Conservation (phyloP, 257 asterid species). For the Solanum neorickii region DNA sequence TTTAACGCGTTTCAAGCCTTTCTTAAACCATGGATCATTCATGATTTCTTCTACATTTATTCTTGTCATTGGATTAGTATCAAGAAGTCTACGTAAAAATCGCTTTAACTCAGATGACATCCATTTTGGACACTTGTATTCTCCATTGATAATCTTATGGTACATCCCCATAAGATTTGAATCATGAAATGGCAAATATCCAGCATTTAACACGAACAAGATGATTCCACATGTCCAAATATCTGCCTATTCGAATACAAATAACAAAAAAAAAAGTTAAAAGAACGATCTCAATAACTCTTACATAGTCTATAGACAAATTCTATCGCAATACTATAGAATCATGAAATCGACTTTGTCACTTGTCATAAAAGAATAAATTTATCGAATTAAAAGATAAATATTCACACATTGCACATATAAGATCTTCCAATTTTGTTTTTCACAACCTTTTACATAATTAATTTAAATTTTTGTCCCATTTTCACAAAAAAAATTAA, state of each 20-base stretch:
- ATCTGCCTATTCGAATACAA: background rate
- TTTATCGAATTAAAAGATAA: background rate
- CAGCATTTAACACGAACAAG: slow-evolving; percentile 24
- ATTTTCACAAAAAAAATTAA: background rate
- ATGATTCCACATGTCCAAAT: slow-evolving; percentile 13
- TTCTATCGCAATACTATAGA: background rate
- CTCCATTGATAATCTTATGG: slow-evolving; percentile 63
- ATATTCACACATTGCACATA: background rate
- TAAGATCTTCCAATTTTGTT: too few relatives aligned
- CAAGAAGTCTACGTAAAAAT: slow-evolving; percentile 50
- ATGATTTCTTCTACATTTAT: slow-evolving; percentile 65
- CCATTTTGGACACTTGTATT: slow-evolving; percentile 76
- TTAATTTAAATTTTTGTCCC: too few relatives aligned
- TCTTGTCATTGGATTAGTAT: slow-evolving; percentile 55
- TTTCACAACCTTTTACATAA: background rate
- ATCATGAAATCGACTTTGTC: background rate
- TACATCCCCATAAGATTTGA: slow-evolving; percentile 38
- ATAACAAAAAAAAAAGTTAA: background rate
- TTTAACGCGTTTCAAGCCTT: slow-evolving; percentile 35
- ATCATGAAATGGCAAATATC: slow-evolving; percentile 68
- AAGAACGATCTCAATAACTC: background rate
- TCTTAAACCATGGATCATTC: slow-evolving; percentile 61
- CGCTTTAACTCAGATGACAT: slow-evolving; percentile 73
- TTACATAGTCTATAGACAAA: background rate
- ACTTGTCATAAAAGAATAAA: background rate